A percentile compares a stretch with the other conserved stretches of the same genome.
Conservation (phyloP, 371 early-diverging fungal genomes). For the Haplosporangium sp. region DNA sequence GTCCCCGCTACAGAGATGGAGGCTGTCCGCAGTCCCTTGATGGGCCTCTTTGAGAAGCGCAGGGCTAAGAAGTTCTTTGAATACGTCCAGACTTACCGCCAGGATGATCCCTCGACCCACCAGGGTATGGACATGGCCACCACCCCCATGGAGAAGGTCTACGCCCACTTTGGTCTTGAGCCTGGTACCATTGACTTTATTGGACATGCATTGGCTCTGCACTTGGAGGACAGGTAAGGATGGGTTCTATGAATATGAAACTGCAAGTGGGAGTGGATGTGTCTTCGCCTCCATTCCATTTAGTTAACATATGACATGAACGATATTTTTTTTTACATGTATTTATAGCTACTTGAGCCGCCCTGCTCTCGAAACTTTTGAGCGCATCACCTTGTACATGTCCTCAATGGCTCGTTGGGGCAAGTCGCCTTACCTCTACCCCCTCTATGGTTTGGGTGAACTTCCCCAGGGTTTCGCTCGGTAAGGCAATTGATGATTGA, state of each 20-base stretch:
- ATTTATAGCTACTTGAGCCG: constrained; percentile 76
- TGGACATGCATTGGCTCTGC: constrained; percentile 99
- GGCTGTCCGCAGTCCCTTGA: constrained; percentile 88
- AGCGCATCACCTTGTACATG: constrained; percentile 95
- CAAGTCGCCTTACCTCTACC: constrained; percentile 99
- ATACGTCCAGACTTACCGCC: constrained; percentile 89
- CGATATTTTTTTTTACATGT: neutral
- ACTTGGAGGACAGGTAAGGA: constrained; percentile 85
- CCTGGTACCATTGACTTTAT: constrained; percentile 96
- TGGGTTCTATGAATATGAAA: neutral
- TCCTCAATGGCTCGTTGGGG: constrained; percentile 96
- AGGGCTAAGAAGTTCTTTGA: constrained; percentile 97
- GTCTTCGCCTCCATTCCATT: neutral
- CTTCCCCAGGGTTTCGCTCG: constrained; percentile 99
- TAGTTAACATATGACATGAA: neutral
- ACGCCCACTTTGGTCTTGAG: constrained; percentile 93
- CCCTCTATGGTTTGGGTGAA: constrained; percentile 99
- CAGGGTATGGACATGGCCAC: constrained; percentile 84
- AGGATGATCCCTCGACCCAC: constrained; percentile 84
- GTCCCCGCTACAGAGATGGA: constrained; percentile 96
- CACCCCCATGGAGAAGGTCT: constrained; percentile 90
- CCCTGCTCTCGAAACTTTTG: constrained; percentile 93
- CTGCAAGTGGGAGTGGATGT: too few relatives aligned
- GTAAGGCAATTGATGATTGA: constrained; percentile 59
- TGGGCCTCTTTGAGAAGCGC: constrained; percentile 97